Percentiles rank a stretch among this genome's conserved stretches.
Evolutionary conservation across 345 rosid genomes (phyloP).

Genomic region (Melaleuca alternifolia): DNA sequence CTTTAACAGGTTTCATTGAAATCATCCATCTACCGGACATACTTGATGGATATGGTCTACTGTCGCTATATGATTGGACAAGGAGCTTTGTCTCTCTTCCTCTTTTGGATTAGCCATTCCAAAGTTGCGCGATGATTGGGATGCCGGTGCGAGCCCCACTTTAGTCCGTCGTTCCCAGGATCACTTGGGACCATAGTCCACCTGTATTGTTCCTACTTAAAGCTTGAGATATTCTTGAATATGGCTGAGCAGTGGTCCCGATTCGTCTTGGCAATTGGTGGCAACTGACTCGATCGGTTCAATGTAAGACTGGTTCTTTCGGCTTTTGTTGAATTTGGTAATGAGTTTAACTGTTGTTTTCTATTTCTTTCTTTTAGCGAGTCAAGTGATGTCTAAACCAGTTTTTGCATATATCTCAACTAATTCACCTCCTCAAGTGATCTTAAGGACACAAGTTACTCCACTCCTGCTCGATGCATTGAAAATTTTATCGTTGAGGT

Average conservation of each 20-base stretch:
- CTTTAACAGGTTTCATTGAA: not conserved
- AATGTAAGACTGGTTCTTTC: not conserved
- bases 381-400: not conserved
- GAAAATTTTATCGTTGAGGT: not conserved
- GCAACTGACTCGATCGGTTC: not conserved
- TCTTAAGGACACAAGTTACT: not conserved
- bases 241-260: not conserved
- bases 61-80: not conserved
- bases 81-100: not conserved
- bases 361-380: not conserved
- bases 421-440: accelerated
- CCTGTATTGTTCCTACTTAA: not conserved
- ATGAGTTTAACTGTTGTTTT: not conserved
- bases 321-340: not conserved
- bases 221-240: not conserved
- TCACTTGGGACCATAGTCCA: not conserved
- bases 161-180: not conserved
- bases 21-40: not conserved
- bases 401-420: not conserved
- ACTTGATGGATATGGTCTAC: not conserved
- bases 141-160: not conserved
- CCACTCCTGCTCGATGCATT: not conserved
- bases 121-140: not conserved
- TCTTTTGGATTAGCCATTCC: not conserved
- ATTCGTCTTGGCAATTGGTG: not conserved